Percentiles rank a stretch among this genome's conserved stretches.
phyloP scores from a whole-genome alignment of 2,329 filamentous ascomycete genomes.

The Taxawa tesnikishii region DNA sequence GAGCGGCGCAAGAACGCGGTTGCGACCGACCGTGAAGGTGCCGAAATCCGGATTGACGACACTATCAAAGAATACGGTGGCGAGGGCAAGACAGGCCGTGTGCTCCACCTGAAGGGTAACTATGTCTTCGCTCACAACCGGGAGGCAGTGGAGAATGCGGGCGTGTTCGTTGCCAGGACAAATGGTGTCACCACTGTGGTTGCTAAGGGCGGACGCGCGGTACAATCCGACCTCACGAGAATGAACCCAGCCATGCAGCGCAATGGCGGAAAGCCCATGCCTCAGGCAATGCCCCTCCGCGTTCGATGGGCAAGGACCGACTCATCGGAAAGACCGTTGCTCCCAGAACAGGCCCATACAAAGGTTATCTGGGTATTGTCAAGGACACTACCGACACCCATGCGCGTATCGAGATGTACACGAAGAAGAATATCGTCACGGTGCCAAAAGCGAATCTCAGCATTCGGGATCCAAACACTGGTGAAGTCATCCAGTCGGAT shows the following conservation, averaged over 20 bases:
- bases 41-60: constrained; percentile 84
- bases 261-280: constrained; percentile 42
- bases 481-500: constrained; percentile 61
- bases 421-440: constrained; percentile 83
- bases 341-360: constrained; percentile 77
- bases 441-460: constrained; percentile 70
- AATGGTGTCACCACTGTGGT: constrained; percentile 80
- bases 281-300: constrained; percentile 57
- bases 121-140: constrained; percentile 84
- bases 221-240: constrained; percentile 60
- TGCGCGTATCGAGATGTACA: constrained; percentile 85
- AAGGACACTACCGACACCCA: constrained; percentile 83
- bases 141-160: constrained; percentile 70
- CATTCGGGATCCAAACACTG: constrained; percentile 71
- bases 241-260: constrained; percentile 88
- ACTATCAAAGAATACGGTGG: constrained; percentile 84
- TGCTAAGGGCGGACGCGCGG: constrained; percentile 81
- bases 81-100: constrained; percentile 74
- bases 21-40: constrained; percentile 83
- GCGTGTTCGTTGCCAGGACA: constrained; percentile 79
- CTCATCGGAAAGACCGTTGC: constrained; percentile 86
- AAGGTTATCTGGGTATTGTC: constrained; percentile 86
- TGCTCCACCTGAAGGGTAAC: constrained; percentile 88
- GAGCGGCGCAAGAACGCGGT: constrained; percentile 67
- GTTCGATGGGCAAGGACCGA: constrained; percentile 63